Conservation (phyloP, 441 rosid species). For the Syzygium syzygioides region DNA sequence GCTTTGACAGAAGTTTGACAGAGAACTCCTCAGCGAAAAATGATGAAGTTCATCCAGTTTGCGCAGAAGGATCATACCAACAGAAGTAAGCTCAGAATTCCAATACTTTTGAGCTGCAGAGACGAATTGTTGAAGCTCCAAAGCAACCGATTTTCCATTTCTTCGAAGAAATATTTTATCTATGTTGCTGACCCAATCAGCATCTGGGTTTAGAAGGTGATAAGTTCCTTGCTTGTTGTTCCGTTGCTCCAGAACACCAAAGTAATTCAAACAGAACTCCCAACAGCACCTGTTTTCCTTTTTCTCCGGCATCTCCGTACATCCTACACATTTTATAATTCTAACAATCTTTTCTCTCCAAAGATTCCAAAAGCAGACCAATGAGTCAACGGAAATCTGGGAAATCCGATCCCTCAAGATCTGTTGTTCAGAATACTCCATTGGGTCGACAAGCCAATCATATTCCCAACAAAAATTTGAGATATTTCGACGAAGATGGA, state of each 20-base stretch:
- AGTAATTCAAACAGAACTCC: conserved; percentile 44
- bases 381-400: conserved; percentile 22
- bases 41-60: background rate
- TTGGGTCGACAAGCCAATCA: conserved; percentile 15
- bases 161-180: background rate
- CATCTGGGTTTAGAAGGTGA: conserved; percentile 23
- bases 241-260: conserved; percentile 27
- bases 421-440: conserved; percentile 9
- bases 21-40: background rate
- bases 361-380: conserved; percentile 30
- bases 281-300: conserved; percentile 10
- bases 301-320: conserved; percentile 2
- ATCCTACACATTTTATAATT: conserved; percentile 21
- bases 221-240: conserved; percentile 9
- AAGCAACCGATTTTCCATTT: conserved; percentile 3
- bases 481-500: conserved; percentile 16
- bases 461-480: conserved; percentile 24
- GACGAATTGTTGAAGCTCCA: conserved; percentile 24
- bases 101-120: conserved; percentile 31
- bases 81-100: conserved; percentile 28
- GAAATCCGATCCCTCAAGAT: conserved; percentile 12
- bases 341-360: conserved; percentile 31
- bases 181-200: conserved; percentile 25
- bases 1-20: background rate
- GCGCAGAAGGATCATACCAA: conserved; percentile 30